These are phyloP conservation scores for Esteya vermicola DNA, from an alignment of 2,329 filamentous ascomycete species.

Conservation along the genomic window DNA sequence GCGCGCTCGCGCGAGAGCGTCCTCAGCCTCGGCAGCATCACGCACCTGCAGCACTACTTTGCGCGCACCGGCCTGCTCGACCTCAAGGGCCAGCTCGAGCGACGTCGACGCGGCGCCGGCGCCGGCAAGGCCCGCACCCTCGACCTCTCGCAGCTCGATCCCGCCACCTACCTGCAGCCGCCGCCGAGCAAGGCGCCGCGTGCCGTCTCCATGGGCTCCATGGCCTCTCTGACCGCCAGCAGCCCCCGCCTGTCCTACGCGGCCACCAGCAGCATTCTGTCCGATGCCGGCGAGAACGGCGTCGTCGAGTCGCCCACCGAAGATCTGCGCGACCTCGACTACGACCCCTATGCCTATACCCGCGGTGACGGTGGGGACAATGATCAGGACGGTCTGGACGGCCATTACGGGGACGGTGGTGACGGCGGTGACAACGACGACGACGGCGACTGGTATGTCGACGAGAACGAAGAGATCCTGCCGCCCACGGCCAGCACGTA, in stretches of 20 bases:
- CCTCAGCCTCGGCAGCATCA: conserved; percentile 89
- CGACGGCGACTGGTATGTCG: conserved; percentile 33
- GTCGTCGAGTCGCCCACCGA: conserved; percentile 36
- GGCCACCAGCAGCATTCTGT: not conserved
- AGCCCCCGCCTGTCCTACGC: not conserved
- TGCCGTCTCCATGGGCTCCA: not conserved
- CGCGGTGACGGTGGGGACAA: not conserved
- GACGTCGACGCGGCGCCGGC: conserved; percentile 31
- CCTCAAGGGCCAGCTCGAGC: conserved; percentile 75
- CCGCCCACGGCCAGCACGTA: conserved; percentile 98
- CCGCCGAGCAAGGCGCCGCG: not conserved
- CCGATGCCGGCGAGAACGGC: conserved; percentile 12
- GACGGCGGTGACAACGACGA: conserved; percentile 18
- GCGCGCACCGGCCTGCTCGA: conserved; percentile 86
- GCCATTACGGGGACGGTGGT: not conserved
- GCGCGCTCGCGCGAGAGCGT: conserved; percentile 87
- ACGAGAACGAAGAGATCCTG: conserved; percentile 64
- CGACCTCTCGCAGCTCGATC: conserved; percentile 41
- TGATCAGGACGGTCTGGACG: not conserved
- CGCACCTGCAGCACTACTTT: conserved; percentile 97
- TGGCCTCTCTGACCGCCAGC: no score
- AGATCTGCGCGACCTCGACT: no score
- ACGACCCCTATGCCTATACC: no score
- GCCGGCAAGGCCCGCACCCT: conserved; percentile 40
- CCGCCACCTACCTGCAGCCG: conserved; percentile 8